These are phyloP conservation scores for Phlebiopsis flavidoalba DNA, from an alignment of 768 basidiomycete genomes.

Conservation along the genomic window DNA sequence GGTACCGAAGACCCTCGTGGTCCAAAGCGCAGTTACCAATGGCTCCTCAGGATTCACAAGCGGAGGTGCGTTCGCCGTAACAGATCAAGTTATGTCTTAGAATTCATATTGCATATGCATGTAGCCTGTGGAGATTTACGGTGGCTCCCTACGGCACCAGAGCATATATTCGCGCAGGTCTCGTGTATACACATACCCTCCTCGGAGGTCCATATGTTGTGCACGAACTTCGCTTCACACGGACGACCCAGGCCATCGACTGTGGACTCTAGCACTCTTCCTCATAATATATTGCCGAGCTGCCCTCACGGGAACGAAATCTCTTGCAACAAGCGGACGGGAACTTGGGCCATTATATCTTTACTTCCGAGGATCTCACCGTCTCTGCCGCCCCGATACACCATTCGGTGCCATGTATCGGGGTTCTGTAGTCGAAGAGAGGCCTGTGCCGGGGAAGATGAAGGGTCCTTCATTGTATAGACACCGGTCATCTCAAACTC, in stretches of 20 bases:
- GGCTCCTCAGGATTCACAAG: not conserved
- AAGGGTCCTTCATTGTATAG: slow-evolving; percentile 60
- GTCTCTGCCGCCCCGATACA: slow-evolving; percentile 74
- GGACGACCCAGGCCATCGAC: slow-evolving; percentile 50
- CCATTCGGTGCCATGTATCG: slow-evolving; percentile 80
- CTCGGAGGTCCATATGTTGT: slow-evolving; percentile 69
- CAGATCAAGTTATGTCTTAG: not conserved
- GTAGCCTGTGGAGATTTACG: slow-evolving; percentile 79
- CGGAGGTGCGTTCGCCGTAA: slow-evolving; percentile 5
- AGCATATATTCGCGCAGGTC: slow-evolving; percentile 66
- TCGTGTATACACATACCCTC: slow-evolving; percentile 64
- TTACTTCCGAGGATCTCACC: slow-evolving; percentile 46
- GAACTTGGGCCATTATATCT: slow-evolving; percentile 66
- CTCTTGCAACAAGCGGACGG: slow-evolving; percentile 47
- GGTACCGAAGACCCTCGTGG: slow-evolving; percentile 57
- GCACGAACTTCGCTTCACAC: slow-evolving; percentile 71
- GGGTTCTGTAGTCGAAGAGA: slow-evolving; percentile 71
- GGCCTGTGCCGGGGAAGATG: slow-evolving; percentile 72
- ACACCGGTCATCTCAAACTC: slow-evolving; percentile 62
- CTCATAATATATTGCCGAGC: slow-evolving; percentile 50
- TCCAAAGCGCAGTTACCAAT: slow-evolving; percentile 17
- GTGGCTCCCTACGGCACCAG: slow-evolving; percentile 81
- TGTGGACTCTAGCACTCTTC: slow-evolving; percentile 40
- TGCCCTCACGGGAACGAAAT: slow-evolving; percentile 54
- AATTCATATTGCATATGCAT: not conserved